Evolutionary conservation across 2,329 filamentous ascomycete genomes (phyloP).

Genomic region (Alternaria sp.): DNA sequence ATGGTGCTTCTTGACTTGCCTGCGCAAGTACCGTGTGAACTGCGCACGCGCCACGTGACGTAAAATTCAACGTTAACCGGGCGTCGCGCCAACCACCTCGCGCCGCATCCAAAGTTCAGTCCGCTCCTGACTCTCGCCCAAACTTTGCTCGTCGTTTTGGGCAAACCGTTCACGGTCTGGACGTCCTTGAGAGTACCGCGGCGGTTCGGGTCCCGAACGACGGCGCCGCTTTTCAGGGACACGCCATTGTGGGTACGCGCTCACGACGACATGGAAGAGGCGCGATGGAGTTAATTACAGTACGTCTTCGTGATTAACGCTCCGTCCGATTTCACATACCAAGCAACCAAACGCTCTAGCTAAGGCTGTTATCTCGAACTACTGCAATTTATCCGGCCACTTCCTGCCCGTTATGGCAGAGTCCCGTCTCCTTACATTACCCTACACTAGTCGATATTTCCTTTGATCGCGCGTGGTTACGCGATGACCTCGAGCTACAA

Average conservation of each 20-base stretch:
- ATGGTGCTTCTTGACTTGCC: background rate
- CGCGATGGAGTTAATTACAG: conserved; percentile 2
- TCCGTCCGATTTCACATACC: conserved; percentile 5
- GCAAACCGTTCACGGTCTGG: background rate
- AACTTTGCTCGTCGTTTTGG: background rate
- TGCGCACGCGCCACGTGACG: background rate
- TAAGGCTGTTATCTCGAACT: conserved; percentile 16
- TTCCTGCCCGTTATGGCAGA: conserved; percentile 18
- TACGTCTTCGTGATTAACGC: conserved; percentile 5
- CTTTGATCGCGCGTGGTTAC: conserved; percentile 4
- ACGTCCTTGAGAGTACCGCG: background rate
- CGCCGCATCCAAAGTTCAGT: background rate
- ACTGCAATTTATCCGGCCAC: conserved; percentile 25
- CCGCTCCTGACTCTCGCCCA: background rate
- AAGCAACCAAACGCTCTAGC: conserved; percentile 8
- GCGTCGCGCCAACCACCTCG: background rate
- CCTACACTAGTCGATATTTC: conserved; percentile 9
- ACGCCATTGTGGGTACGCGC: background rate
- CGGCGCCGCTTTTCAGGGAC: background rate
- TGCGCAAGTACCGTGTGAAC: background rate
- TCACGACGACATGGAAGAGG: background rate
- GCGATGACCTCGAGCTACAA: conserved; percentile 8
- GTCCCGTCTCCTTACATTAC: conserved; percentile 17
- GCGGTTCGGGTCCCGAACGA: background rate
- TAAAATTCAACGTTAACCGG: background rate